Base-by-base conservation (phyloP, 2,329 filamentous ascomycete species). In the Dothideomycetes sp. region DNA sequence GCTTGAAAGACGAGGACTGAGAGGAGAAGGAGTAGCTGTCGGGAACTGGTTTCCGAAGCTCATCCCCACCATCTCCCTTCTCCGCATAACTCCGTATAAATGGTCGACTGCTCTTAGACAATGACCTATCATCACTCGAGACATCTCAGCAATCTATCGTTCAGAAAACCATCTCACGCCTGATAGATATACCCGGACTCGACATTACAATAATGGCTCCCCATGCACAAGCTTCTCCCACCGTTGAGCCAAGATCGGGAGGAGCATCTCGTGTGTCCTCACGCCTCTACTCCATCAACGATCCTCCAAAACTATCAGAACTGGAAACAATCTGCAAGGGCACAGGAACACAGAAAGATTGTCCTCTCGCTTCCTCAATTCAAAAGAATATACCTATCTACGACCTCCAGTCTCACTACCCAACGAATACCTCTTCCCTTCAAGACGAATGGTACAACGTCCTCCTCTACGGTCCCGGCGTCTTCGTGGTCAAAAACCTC, bases 371-470 rank as follows among this genome's bases (percentile, higher is more conserved):
- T 1, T 51, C 51, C 5, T 45, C 55, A 4, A 58, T 76, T 17
- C 40, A 64, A 16, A 57, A 64, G 27, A 76, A 76, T 47, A 62
- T 79, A 3, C 74, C 75, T 1, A 65, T 78, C 45, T 79, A 79
- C 57, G 56, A 71, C 23, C 59, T 74, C 5, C 49, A 57, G 0
- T 45, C 51, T 2, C 62, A 64, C 43, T 54, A 64, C 4, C 50
- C 60, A 3, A 44, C 59, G 0, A 54, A 50, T 5, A 31, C 48
- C 1, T 50, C 55, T n/a, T 51, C 60, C 19, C 64, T 79, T 2
- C 73, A 78, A 53, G 69, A 78, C 47, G 76, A 80, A 60, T 75
- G 74, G 68, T 69, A 78, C 49, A 64, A 73, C 45, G 65, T 74
- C 41, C 67, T 80, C 2, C 62, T 68, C 41, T 59, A 63, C 1